Conservation (phyloP, 495 filamentous ascomycete genomes). For the Hypomontagnella monticulosa region DNA sequence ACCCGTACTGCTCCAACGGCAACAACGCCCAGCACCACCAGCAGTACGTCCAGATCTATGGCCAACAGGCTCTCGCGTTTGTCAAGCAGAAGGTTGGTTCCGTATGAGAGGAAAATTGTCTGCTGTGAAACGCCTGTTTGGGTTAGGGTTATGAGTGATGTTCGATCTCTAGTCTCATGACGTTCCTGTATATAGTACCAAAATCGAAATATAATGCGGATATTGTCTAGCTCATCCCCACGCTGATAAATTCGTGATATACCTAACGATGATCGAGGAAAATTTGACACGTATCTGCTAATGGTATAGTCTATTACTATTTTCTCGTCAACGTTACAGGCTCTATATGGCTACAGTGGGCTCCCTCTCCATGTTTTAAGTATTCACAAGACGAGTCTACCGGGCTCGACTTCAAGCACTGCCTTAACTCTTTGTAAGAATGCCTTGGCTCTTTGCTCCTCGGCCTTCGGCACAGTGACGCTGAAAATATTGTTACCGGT, state of each 20-base stretch:
- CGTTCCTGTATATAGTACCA: no score
- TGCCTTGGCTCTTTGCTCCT: conserved; percentile 79
- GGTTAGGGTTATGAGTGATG: background rate
- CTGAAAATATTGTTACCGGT: conserved; percentile 80
- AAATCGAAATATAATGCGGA: no score
- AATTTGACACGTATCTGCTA: conserved; percentile 20
- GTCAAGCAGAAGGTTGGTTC: conserved; percentile 45
- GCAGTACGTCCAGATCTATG: conserved; percentile 67
- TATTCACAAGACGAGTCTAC: conserved; percentile 71
- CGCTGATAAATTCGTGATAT: no score
- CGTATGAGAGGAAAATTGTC: background rate
- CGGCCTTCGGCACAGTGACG: conserved; percentile 75
- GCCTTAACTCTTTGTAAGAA: conserved; percentile 87
- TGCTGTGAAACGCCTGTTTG: background rate
- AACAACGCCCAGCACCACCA: conserved; percentile 65
- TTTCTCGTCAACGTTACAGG: conserved; percentile 34
- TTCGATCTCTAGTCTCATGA: no score
- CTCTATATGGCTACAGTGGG: conserved; percentile 44
- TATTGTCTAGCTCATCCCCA: no score
- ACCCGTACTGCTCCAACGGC: conserved; percentile 73
- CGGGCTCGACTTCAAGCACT: conserved; percentile 84
- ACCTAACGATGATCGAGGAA: background rate
- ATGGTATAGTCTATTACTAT: conserved; percentile 38
- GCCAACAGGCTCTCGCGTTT: conserved; percentile 64
- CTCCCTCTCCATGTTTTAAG: conserved; percentile 1